Evolutionary conservation across 192 early-diverging fungal genomes (phyloP), one percentile per base, ranked within the genome.

Genomic region (Backusella parvicylindrica): DNA sequence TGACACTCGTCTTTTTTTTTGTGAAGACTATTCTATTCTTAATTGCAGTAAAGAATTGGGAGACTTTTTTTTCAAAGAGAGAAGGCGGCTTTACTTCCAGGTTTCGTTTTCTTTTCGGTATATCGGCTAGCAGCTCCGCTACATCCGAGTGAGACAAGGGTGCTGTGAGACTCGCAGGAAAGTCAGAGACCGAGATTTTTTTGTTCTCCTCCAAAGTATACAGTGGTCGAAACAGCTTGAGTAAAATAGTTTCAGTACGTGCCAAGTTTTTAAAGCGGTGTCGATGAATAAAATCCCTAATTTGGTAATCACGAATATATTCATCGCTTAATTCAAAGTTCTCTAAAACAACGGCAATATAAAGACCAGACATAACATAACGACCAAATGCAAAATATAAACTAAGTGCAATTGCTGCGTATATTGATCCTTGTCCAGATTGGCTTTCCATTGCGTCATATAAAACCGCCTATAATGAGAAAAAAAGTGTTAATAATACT

Each of bases 271-370:
- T 56, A 31, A 40, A 33, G 3, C 18, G 41, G 21, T 72, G 78
- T 1, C 43, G 37, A 21, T 69, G 67, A 18, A 79, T 75, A 64
- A 75, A 79, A 6, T 37, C 68, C 32, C 75, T 74, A 30, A 79
- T 71, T 56, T 79, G 78, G 21, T 74, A 70, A 18, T 75, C 31
- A 35, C 43, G 69, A 8, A 79, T 89, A 4, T 81, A 78, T 40
- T 80, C 83, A 30, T 89, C 87, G 0, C 76, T 81, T 6, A 82
- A 75, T 64, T 87, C 87, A 81, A 89, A 89, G 63, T 89, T 89
- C 64, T 89, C 87, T 70, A 86, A 76, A 72, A 89, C 82, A 12
- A 89, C 84, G 30, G 86, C 86, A 53, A 89, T 84, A 9, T 87
- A 80, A 77, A 89, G 82, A 53, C 86, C 87, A 30, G 86, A 67